phyloP scores from a whole-genome alignment of 139 green algal genomes.

The Mychonastes homosphaera region DNA sequence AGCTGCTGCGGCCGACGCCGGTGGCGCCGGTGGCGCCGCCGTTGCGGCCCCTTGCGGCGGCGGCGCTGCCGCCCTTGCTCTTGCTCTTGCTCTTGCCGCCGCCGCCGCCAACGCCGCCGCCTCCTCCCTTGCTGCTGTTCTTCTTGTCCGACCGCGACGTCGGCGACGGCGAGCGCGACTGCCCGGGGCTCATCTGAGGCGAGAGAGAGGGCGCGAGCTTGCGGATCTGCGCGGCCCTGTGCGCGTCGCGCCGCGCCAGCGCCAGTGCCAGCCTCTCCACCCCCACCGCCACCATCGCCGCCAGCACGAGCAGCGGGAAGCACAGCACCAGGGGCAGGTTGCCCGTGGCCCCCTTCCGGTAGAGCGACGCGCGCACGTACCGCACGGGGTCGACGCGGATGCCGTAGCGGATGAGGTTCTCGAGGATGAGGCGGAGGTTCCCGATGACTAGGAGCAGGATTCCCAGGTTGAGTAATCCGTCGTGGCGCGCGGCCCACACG shows the following conservation, averaged over 20 bases:
- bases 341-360: background rate
- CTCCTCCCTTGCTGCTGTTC: background rate
- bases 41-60: no score
- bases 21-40: no score
- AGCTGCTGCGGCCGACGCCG: no score
- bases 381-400: constrained; percentile 52
- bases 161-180: constrained; percentile 9
- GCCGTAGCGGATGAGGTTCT: constrained; percentile 83
- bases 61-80: background rate
- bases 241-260: constrained; percentile 11
- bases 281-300: constrained; percentile 11
- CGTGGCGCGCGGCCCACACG: constrained; percentile 45
- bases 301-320: constrained; percentile 25
- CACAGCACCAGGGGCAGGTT: constrained; percentile 25
- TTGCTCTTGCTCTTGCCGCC: background rate
- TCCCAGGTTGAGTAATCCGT: constrained; percentile 64
- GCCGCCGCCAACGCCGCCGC: background rate
- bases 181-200: no score
- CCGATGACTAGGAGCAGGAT: constrained; percentile 60
- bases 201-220: no score
- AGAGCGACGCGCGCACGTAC: background rate
- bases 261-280: constrained; percentile 14
- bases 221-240: no score
- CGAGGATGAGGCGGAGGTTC: constrained; percentile 72
- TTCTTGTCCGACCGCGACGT: constrained; percentile 9